Percentiles rank a stretch among this genome's conserved stretches.
Evolutionary conservation across 176 grass and related monocot genomes (phyloP).

Genomic region (Oryza australiensis): DNA sequence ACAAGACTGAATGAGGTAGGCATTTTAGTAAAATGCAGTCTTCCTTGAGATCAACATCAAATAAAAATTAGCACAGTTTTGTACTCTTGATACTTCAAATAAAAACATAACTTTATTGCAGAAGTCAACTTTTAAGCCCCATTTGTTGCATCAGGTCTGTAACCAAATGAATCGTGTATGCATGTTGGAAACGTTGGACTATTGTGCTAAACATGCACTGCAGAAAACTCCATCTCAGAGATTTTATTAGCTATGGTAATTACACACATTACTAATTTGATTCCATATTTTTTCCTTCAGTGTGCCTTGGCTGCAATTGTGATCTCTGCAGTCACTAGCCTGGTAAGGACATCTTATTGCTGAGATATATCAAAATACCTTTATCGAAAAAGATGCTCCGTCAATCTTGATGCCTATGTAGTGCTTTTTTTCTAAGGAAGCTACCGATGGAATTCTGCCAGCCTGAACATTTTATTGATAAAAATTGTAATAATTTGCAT

Average conservation of each 20-base stretch:
- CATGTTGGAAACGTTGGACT: background rate
- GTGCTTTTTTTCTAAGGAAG: background rate
- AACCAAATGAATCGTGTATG: background rate
- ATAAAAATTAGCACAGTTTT: background rate
- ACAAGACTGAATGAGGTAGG: background rate
- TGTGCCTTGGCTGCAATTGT: constrained; percentile 96
- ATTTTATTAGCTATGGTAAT: background rate
- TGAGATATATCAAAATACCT: background rate
- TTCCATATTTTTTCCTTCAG: constrained; percentile 26
- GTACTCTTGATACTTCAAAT: too few species aligned
- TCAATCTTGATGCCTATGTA: background rate
- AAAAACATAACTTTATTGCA: too few species aligned
- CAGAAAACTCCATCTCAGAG: background rate
- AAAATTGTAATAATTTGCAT: background rate
- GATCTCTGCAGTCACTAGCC: constrained; percentile 91
- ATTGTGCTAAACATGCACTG: background rate
- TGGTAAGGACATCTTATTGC: constrained; percentile 61
- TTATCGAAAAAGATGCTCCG: constrained; percentile 23
- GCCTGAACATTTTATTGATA: background rate
- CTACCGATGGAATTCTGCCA: background rate
- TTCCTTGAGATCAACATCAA: background rate
- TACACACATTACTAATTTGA: constrained; percentile 24
- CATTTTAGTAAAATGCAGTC: background rate
- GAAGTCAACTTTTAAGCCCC: too few species aligned
- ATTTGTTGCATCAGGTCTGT: background rate